Evolutionary conservation across 768 basidiomycete genomes (phyloP).

Genomic region (Daedaleopsis nitida): DNA sequence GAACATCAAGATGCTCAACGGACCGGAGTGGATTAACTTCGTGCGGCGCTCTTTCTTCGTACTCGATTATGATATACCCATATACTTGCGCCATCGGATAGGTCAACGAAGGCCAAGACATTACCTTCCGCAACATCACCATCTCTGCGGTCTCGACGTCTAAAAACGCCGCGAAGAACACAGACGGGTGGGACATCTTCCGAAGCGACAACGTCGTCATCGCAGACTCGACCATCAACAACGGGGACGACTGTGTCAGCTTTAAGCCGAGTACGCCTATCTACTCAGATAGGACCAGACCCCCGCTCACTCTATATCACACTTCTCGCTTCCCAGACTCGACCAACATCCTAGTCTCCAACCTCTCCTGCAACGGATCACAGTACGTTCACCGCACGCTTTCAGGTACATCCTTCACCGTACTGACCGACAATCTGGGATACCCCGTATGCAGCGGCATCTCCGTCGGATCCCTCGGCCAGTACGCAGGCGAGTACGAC

Average conservation of each 20-base stretch:
- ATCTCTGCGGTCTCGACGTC: constrained; percentile 50
- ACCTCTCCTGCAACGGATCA: constrained; percentile 61
- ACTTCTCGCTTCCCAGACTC: constrained; percentile 32
- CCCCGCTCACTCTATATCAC: too few species aligned
- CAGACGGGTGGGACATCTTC: constrained; percentile 69
- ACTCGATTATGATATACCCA: neutral
- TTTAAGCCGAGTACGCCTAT: constrained; percentile 50
- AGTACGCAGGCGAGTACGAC: constrained; percentile 50
- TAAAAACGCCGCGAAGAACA: constrained; percentile 45
- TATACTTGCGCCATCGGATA: neutral
- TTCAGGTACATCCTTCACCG: neutral
- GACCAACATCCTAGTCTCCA: constrained; percentile 58
- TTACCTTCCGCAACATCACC: constrained; percentile 48
- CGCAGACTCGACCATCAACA: constrained; percentile 51
- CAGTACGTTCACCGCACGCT: constrained; percentile 39
- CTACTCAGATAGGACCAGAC: too few species aligned
- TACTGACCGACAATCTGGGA: too few species aligned
- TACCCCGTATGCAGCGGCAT: constrained; percentile 46
- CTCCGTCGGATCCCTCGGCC: constrained; percentile 62
- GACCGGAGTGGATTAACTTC: constrained; percentile 56
- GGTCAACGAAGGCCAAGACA: constrained; percentile 44
- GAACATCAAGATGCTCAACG: constrained; percentile 49
- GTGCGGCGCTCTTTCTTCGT: constrained; percentile 27
- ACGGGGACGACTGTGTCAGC: constrained; percentile 62
- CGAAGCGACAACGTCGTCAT: constrained; percentile 53